phyloP scores from a whole-genome alignment of 306 rosid genomes.

The Rosa chinensis region DNA sequence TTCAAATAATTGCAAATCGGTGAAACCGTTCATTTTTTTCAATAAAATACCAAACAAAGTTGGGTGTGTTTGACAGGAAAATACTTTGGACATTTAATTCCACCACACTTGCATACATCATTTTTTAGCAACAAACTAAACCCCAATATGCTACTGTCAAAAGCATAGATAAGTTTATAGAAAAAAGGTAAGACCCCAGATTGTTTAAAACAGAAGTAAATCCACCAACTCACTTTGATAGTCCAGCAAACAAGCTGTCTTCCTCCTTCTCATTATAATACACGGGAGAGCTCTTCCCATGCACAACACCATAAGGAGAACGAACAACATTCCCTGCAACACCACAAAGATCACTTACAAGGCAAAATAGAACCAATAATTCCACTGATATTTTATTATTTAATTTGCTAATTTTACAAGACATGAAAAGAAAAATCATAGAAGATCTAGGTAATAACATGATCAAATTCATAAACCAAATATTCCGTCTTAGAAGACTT shows the following conservation, averaged over 20 bases:
- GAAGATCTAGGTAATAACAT: too few species aligned
- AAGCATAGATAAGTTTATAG: neutral
- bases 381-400: too few species aligned
- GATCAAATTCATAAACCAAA: too few species aligned
- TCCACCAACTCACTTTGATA: slow-evolving; percentile 53
- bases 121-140: neutral
- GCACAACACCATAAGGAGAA: too few species aligned
- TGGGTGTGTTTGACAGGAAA: neutral
- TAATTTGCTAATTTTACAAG: too few species aligned
- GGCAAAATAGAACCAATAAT: too few species aligned
- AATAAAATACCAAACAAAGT: neutral
- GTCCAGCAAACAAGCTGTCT: slow-evolving; percentile 77
- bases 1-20: neutral
- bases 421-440: too few species aligned
- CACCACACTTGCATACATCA: neutral
- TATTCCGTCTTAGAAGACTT: too few species aligned
- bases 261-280: slow-evolving; percentile 80
- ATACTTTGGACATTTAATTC: neutral
- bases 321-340: too few species aligned
- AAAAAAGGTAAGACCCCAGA: neutral
- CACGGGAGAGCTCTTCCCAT: slow-evolving; percentile 83
- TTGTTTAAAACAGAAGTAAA: neutral
- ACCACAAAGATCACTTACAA: too few species aligned
- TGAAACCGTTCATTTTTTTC: neutral
- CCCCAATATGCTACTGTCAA: neutral